Conservation (phyloP, 306 rosid genomes). For the Cucurbita argyrosperma region DNA sequence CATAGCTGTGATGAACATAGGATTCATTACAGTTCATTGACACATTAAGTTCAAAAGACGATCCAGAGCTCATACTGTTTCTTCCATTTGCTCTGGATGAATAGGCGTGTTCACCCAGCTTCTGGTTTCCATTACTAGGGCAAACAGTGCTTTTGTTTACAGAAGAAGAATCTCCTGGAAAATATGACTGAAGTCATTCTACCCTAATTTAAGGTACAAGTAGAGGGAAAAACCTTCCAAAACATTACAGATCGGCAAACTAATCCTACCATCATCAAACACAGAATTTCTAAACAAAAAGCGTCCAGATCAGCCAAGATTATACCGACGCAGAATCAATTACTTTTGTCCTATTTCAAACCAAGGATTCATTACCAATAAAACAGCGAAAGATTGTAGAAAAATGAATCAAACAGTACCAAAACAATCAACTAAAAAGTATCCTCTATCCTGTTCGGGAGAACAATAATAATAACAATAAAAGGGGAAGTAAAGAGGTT, state of each 20-base stretch:
- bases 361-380: neutral
- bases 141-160: conserved; percentile 17
- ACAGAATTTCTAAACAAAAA: neutral
- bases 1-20: conserved; percentile 13
- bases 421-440: neutral
- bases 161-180: conserved; percentile 25
- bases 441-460: neutral
- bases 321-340: neutral
- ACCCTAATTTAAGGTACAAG: neutral
- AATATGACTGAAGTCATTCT: neutral
- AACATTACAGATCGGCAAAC: neutral
- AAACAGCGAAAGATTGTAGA: neutral
- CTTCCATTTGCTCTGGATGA: conserved; percentile 17
- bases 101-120: conserved; percentile 10
- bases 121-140: conserved; percentile 12
- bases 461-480: neutral
- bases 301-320: neutral
- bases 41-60: conserved; percentile 22
- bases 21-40: conserved; percentile 21
- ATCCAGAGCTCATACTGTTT: conserved; percentile 21
- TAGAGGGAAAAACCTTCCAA: neutral
- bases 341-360: neutral
- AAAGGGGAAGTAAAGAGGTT: neutral
- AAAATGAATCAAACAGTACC: neutral
- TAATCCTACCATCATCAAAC: neutral